Evolutionary conservation across 2,329 filamentous ascomycete genomes (phyloP), one percentile per base, ranked within the genome.

Genomic region (Ophioceras dolichostomum): DNA sequence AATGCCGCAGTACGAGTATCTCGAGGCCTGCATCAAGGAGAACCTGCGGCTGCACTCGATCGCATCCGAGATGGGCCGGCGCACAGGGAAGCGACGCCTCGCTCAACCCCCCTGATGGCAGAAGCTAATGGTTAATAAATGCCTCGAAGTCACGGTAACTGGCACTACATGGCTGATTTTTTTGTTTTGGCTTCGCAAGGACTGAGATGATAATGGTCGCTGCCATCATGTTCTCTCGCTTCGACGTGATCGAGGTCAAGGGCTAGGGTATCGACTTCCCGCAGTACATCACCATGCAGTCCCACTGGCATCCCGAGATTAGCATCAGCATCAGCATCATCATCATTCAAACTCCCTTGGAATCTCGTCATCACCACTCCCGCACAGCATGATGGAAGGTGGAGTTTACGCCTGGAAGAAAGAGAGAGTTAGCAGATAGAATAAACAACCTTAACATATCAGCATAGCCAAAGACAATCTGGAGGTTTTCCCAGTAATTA

Each of bases 241-340:
- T 45, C 12, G 45, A 49, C 24, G 40, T 47, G n/a, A 30, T 41
- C 3, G 47, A 49, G 27, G 45, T 47, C 6, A 44, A 41, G 3
- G 43, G 40, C 4, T 47, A 49, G 33, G 22, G 43, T 14, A 41
- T 48, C 5, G 47, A 49, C 37, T 49, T 43, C 37, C 35, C 47
- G 5, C 47, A 49, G 24, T 49, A 43, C 33, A 49, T 49, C 30
- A 49, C 45, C 5, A 49, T 49, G 45, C 47, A 49, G 18, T 48
- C 49, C 33, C 35, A 39, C 3, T n/a, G n/a, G n/a, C n/a, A n/a
- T n/a, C n/a, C n/a, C n/a, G n/a, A n/a, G n/a, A n/a, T n/a, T n/a
- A n/a, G n/a, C n/a, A n/a, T n/a, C n/a, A n/a, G n/a, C n/a, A n/a
- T n/a, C n/a, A n/a, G n/a, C n/a, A n/a, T n/a, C n/a, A n/a, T n/a